Base-by-base conservation (phyloP, 805 yeast species). In the Sugiyamaella smithiae region DNA sequence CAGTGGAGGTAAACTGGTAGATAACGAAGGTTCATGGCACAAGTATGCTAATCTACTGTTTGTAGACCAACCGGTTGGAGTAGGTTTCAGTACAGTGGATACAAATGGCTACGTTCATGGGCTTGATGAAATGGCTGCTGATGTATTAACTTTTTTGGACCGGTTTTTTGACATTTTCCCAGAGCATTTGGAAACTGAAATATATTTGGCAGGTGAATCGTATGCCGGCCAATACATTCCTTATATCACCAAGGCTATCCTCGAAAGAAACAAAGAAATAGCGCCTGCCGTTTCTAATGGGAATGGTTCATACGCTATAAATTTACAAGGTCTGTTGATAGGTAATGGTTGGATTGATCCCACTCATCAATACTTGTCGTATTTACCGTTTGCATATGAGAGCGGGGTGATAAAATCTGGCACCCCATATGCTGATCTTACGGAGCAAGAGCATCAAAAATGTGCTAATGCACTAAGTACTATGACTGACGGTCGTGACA, bases 211-310 rank as follows among this genome's bases (percentile, higher is more conserved):
- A 0, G 99, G 99, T 25, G 99, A 93, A 70, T 86, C 96, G 56
- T 93, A 85, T 68, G 98, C 98, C 1, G 99, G 99, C 17, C 97
- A 93, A 64, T 93, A 88, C 63, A 85, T 93, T 46, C 98, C 99
- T 0, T 87, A 85, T 65, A 78, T 90, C 51, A 95, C 91, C 0
- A 70, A 77, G 32, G 80, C 78, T 1, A 72, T 91, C 4, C 57
- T 80, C 42, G 68, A 73, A 1, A 68, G 76, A 32, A 78, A 82
- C 59, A 50, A 61, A 32, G 38, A 61, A 42, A 55, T 68, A 16
- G 50, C 48, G 5, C 42, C 41, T 9, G 40, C 41, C 17, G 40
- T 23, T 2, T 40, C 20, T 14, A 16, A 35, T 12, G 38, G 16
- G 4, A 42, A 44, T 20, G 20, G 29, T 12, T 3, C 40, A 4